Base-by-base conservation (phyloP, 2,329 filamentous ascomycete genomes). In the Berkeleyomyces basicola region DNA sequence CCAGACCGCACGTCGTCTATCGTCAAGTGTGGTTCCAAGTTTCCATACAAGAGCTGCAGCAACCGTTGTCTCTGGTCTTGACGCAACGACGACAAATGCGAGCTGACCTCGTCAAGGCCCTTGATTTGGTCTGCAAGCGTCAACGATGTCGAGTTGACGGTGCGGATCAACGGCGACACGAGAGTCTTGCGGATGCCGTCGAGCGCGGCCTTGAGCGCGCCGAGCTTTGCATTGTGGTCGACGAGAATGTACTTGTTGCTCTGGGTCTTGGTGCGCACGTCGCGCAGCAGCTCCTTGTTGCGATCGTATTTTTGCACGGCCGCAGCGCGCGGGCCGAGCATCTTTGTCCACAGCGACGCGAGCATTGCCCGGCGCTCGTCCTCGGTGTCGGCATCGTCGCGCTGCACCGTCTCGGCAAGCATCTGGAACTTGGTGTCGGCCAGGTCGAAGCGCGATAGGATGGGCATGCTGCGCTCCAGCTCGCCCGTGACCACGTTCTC, bases 381-480 rank as follows among this genome's bases (percentile, higher is more conserved):
- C 66, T 96, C 89, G 70, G 96, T 90, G 4, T 82, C 81, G 66
- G 87, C 85, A 23, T 86, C 83, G 74, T 96, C 91, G 68, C 90
- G 88, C 62, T 88, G 86, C 7, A 95, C 90, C 4, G 84, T 87
- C 65, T 90, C 86, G 66, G 89, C 89, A 0, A 96, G 80, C 71
- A 93, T 95, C 66, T 90, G 80, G 73, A 96, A 96, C 71, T 95
- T 90, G 61, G 84, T 82, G 74, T 97, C 92, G 68, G 96, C 90
- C 64, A 85, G 82, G 71, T 96, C 90, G 72, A 96, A 96, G n/a
- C 96, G 83, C 3, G 82, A 82, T 72, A 96, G 95, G 11, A 96
- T 82, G 1, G 84, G 82, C 1, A 90, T 82, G 47, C 86, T 87
- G 73, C 92, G 86, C 61, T 85, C 84, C 23, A 96, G 79, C 73